Percentiles rank a stretch among this genome's conserved stretches.
These are phyloP conservation scores for Paracamarosporium sp. DNA, from an alignment of 2,329 filamentous ascomycete genomes.

Conservation along the genomic window DNA sequence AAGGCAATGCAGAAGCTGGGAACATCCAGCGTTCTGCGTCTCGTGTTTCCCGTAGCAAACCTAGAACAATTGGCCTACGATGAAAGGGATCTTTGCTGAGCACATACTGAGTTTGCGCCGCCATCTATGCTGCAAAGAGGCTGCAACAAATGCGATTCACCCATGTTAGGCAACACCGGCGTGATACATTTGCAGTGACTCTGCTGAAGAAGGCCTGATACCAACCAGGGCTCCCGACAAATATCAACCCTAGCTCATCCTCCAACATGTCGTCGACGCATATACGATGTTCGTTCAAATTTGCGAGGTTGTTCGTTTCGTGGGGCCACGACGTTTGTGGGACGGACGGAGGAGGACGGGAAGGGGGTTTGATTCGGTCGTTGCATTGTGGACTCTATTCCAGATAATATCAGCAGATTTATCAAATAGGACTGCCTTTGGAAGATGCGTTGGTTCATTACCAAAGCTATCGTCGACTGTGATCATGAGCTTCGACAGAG, in stretches of 20 bases:
- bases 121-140: too few relatives aligned
- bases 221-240: constrained; percentile 28
- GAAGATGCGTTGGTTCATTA: constrained; percentile 3
- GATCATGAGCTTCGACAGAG: constrained; percentile 25
- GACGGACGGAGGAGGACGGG: constrained; percentile 27
- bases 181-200: too few relatives aligned
- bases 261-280: constrained; percentile 15
- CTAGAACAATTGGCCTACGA: too few relatives aligned
- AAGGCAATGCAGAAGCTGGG: too few relatives aligned
- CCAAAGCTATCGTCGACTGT: constrained; percentile 22
- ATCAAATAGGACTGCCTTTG: constrained; percentile 9
- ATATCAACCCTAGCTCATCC: constrained; percentile 22
- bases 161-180: too few relatives aligned
- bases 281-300: constrained; percentile 10
- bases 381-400: constrained; percentile 40
- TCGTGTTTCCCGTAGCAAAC: too few relatives aligned
- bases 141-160: too few relatives aligned
- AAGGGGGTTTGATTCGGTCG: constrained; percentile 47
- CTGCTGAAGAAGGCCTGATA: constrained; percentile 13
- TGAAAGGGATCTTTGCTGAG: too few relatives aligned
- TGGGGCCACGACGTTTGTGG: constrained; percentile 31
- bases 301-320: constrained; percentile 10
- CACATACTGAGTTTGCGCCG: too few relatives aligned
- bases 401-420: constrained; percentile 24
- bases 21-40: too few relatives aligned